phyloP scores from a whole-genome alignment of 768 basidiomycete species.

The Leccinum rimulosum region DNA sequence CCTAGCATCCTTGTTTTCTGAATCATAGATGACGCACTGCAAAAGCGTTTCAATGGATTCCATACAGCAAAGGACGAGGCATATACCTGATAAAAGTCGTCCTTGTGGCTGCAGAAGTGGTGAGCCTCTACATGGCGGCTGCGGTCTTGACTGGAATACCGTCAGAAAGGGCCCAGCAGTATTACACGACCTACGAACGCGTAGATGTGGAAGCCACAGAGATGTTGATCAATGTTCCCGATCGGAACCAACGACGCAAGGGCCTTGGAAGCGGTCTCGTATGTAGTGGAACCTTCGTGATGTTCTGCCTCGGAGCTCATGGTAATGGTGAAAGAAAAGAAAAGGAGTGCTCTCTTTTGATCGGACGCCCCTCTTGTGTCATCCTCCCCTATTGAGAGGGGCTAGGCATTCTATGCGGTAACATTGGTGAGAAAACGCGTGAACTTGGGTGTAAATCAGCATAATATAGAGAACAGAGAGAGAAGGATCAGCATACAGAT shows the following conservation, averaged over 20 bases:
- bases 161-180: not conserved
- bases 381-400: constrained; percentile 11
- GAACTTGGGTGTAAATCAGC: not conserved
- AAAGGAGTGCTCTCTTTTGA: not conserved
- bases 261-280: constrained; percentile 25
- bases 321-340: constrained; percentile 9
- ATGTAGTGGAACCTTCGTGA: constrained; percentile 19
- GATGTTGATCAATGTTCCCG: constrained; percentile 29
- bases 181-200: constrained; percentile 27
- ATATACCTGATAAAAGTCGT: constrained; percentile 38
- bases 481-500: not conserved
- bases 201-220: constrained; percentile 35
- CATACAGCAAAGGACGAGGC: not conserved
- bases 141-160: constrained; percentile 25
- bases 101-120: constrained; percentile 42
- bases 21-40: constrained; percentile 46
- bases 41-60: constrained; percentile 31
- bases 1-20: constrained; percentile 39
- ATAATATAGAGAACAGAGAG: not conserved
- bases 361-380: constrained; percentile 1
- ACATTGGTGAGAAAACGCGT: not conserved
- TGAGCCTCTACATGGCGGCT: constrained; percentile 41
- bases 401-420: not conserved
- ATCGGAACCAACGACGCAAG: constrained; percentile 38
- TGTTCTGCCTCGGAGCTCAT: constrained; percentile 31